Base-by-base conservation (phyloP, 345 rosid genomes). In the Gossypium mustelinum region DNA sequence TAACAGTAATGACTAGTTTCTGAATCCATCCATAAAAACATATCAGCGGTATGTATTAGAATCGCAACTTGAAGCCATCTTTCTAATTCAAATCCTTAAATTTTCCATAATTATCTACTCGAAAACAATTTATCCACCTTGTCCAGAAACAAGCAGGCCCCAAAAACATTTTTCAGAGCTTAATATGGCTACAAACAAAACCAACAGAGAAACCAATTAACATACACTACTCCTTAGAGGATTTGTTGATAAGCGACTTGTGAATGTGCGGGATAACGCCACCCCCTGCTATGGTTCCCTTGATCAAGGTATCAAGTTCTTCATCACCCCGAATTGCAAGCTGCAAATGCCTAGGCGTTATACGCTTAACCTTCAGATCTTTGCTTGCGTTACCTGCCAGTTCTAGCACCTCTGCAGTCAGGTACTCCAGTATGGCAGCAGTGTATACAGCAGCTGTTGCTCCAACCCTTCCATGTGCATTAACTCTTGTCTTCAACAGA, bases 301-400 rank as follows among this genome's bases (percentile, higher is more conserved):
- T 72, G 64, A 59, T 66, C 39, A 77, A 55, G 43, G 67, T 74
- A 14, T 73, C 74, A 3, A 78, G 74, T 43, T 78, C 81, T 43
- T 78, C 81, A 11, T 73, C 81, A 11, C 70, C 68, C 2, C 77
- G 73, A 13, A 78, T 57, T 11, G 81, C 81, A 6, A 78, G 70
- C 77, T 73, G 73, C 70, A 78, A 41, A 52, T 78, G 81, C 64
- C 81, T 68, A 20, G 81, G 81, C 0, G 77, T 59, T 48, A 78
- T 74, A 67, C 81, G 68, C 34, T 61, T 72, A 20, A 72, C 75
- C 64, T 72, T 72, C 27, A 72, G 64, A 57, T 72, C 75, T 39
- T 72, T 72, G 65, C 75, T 72, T 59, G 81, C 81, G n/a, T 78
- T 73, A 4, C 77, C 81, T 17, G 81, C 81, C 70, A 78, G 58